These are phyloP conservation scores for Ormosia emarginata DNA, from an alignment of 306 rosid species.

Conservation along the genomic window DNA sequence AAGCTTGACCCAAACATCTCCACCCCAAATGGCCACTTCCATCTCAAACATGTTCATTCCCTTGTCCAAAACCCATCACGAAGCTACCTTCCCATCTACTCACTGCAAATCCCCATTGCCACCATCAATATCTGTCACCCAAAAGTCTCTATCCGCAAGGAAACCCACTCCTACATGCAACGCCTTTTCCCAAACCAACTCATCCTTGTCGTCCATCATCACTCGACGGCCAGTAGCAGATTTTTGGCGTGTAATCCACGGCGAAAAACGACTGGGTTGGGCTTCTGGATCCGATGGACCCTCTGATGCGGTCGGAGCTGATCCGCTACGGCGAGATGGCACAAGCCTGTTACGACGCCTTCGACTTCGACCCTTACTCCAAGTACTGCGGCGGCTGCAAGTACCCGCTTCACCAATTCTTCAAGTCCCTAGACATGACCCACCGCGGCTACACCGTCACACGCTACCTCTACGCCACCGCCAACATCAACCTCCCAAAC, in stretches of 20 bases:
- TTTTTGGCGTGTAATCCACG: conserved; percentile 70
- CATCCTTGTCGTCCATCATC: neutral
- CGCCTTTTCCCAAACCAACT: neutral
- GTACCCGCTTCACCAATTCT: conserved; percentile 38
- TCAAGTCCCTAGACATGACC: conserved; percentile 31
- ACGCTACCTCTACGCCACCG: conserved; percentile 75
- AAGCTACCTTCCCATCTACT: neutral
- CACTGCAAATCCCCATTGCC: neutral
- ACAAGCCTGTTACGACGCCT: conserved; percentile 84
- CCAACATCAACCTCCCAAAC: conserved; percentile 55
- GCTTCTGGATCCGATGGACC: conserved; percentile 70
- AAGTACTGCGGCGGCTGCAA: conserved; percentile 81
- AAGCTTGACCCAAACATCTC: too few relatives aligned
- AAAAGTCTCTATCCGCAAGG: neutral
- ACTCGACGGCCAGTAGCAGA: conserved; percentile 3
- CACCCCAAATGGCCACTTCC: neutral
- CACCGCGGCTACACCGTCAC: conserved; percentile 47
- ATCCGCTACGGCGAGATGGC: conserved; percentile 90
- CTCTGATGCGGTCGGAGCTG: conserved; percentile 54
- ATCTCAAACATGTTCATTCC: neutral
- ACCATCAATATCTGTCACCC: neutral
- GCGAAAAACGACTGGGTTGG: conserved; percentile 72
- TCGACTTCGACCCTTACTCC: conserved; percentile 77
- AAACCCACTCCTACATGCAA: neutral
- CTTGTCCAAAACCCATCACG: neutral